Evolutionary conservation across 2,329 filamentous ascomycete species (phyloP).

Genomic region (Exophiala alcalophila): DNA sequence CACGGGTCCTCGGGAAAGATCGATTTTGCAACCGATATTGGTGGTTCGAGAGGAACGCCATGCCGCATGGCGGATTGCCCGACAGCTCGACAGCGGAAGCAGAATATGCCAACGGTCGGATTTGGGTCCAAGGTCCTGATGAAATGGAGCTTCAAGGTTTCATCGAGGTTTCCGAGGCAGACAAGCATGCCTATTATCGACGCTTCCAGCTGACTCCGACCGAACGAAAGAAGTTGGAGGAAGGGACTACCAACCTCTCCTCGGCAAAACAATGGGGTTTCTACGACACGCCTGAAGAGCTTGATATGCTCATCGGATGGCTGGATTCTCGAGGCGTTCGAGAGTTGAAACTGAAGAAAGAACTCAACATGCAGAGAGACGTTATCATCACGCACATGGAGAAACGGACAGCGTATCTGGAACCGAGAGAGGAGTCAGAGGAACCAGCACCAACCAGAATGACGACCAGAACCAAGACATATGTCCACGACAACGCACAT

Average conservation of each 20-base stretch:
- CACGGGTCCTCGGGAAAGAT: constrained; percentile 85
- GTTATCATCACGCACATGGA: constrained; percentile 77
- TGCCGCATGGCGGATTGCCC: constrained; percentile 88
- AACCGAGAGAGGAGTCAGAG: constrained; percentile 45
- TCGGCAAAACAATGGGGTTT: constrained; percentile 86
- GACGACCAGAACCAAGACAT: constrained; percentile 61
- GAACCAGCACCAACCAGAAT: constrained; percentile 55
- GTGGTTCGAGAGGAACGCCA: constrained; percentile 98
- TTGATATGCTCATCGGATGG: constrained; percentile 81
- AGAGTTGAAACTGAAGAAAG: constrained; percentile 83
- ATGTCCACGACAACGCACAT: constrained; percentile 53
- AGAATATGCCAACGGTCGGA: constrained; percentile 85
- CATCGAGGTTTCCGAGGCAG: constrained; percentile 70
- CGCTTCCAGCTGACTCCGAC: constrained; percentile 79
- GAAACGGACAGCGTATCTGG: constrained; percentile 70
- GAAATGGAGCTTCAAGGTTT: constrained; percentile 82
- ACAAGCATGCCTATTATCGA: constrained; percentile 70
- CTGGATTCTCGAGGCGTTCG: constrained; percentile 82
- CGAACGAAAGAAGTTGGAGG: constrained; percentile 80
- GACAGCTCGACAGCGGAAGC: constrained; percentile 83
- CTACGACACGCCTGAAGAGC: constrained; percentile 72
- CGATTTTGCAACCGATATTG: constrained; percentile 98
- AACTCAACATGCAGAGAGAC: constrained; percentile 72
- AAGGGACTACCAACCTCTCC: constrained; percentile 74
- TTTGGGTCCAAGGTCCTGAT: constrained; percentile 96